Evolutionary conservation across 192 early-diverging fungal genomes (phyloP).

Genomic region (Glomus cerebriforme): DNA sequence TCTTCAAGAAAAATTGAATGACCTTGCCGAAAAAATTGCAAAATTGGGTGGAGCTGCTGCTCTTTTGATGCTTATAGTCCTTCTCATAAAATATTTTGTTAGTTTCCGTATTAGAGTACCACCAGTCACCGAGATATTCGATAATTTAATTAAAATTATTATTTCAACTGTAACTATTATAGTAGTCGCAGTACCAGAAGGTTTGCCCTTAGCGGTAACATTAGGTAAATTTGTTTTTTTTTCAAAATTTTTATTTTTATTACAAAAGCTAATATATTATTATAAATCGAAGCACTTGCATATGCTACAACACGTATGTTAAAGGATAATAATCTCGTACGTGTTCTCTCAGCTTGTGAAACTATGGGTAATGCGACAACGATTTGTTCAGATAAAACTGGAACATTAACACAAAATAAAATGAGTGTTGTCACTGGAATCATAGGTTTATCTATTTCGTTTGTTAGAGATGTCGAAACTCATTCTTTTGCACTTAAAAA

Average conservation of each 20-base stretch:
- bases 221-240: slow-evolving; percentile 46
- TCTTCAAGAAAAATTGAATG: slow-evolving; percentile 87
- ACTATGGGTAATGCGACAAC: slow-evolving; percentile 99
- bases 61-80: slow-evolving; percentile 79
- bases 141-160: slow-evolving; percentile 73
- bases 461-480: slow-evolving; percentile 44
- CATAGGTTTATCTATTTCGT: slow-evolving; percentile 54
- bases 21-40: slow-evolving; percentile 89
- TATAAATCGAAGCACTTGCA: slow-evolving; percentile 65
- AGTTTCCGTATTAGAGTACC: slow-evolving; percentile 46
- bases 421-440: slow-evolving; percentile 96
- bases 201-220: slow-evolving; percentile 96
- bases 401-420: slow-evolving; percentile 95
- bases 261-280: slow-evolving; percentile 15
- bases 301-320: slow-evolving; percentile 95
- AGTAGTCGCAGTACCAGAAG: slow-evolving; percentile 98
- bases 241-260: background rate
- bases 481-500: slow-evolving; percentile 29
- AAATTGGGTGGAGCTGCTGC: slow-evolving; percentile 89
- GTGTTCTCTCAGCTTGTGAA: slow-evolving; percentile 94
- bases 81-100: slow-evolving; percentile 89
- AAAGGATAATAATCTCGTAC: slow-evolving; percentile 96
- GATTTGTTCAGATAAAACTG: slow-evolving; percentile 98
- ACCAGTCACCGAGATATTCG: slow-evolving; percentile 54
- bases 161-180: slow-evolving; percentile 93